phyloP scores from a whole-genome alignment of 192 early-diverging fungal species.

The Umbelopsis vinacea region DNA sequence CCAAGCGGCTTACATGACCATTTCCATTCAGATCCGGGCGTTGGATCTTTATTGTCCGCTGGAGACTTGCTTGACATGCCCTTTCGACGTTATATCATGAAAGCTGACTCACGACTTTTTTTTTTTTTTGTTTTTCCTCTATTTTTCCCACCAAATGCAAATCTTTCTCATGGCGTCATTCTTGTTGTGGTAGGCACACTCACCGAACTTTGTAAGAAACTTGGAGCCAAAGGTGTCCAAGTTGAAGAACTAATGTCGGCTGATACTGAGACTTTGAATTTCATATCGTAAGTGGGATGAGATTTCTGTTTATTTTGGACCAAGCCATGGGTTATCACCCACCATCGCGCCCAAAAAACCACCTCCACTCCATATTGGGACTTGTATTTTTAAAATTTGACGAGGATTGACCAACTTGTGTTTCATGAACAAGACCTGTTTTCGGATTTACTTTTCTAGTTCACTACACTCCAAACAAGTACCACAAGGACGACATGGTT shows the following conservation, averaged over 20 bases:
- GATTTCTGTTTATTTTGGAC: slow-evolving; percentile 46
- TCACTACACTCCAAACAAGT: slow-evolving; percentile 15
- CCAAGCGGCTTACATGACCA: neutral
- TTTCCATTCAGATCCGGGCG: neutral
- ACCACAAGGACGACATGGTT: slow-evolving; percentile 20
- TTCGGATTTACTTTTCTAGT: slow-evolving; percentile 18
- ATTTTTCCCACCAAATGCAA: slow-evolving; percentile 15
- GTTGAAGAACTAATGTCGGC: slow-evolving; percentile 48
- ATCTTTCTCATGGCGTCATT: neutral
- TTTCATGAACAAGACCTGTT: slow-evolving; percentile 14
- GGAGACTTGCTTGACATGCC: neutral
- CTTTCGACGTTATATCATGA: neutral
- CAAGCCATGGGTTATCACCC: neutral
- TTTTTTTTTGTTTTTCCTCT: neutral
- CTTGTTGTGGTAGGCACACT: slow-evolving; percentile 47
- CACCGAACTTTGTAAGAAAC: slow-evolving; percentile 65
- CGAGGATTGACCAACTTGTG: neutral
- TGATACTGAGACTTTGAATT: neutral
- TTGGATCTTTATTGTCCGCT: slow-evolving; percentile 22
- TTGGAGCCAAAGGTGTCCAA: slow-evolving; percentile 66
- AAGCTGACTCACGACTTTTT: neutral
- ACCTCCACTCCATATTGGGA: neutral
- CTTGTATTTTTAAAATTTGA: neutral
- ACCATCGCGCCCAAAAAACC: neutral
- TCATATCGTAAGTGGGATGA: slow-evolving; percentile 13